Evolutionary conservation across 306 rosid genomes (phyloP), one percentile per base, ranked within the genome.

Genomic region (Phaseolus lunatus): DNA sequence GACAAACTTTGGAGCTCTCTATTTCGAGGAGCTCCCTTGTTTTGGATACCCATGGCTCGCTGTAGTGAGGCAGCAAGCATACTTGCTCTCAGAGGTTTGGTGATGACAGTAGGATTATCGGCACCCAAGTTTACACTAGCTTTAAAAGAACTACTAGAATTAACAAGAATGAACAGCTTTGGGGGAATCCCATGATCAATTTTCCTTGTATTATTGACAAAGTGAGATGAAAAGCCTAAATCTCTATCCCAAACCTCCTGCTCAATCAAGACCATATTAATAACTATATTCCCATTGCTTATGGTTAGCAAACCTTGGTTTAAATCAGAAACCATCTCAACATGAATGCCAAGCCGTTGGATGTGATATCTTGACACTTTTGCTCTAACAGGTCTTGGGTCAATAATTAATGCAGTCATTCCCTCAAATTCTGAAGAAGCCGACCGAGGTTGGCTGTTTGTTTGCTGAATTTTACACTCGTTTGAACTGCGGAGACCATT

Each of bases 51-150:
- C 92, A 95, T 88, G 49, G 90, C 88, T 59, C 92, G 78, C 76
- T 92, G 97, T 16, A 95, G 87, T 1, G 93, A 89, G 64, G 96
- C 97, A 73, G 97, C 96, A 56, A 95, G 97, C 97, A 92, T 95
- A 71, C 99, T 91, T 73, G 94, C 86, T 82, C 97, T 88, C 24
- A 95, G 83, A 37, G 99, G 99, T 84, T 95, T 95, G 75, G 84
- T 78, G 81, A 95, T 87, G 75, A 89, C 75, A 24, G 78, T 78
- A 33, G 87, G 97, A 22, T 67, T 73, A 81, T 76, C 70, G 70
- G 59, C 75, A 72, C 81, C 83, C 2, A 82, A 74, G 70, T 72
- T 75, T 56, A 41, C 61, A 62, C 84, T 65, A 67, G 84, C 52
- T 82, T 73, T 88, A 9, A 77, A 82, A 45, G 90, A 83, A 74